phyloP scores from a whole-genome alignment of 805 yeast species.

The Sugiyamaella smithiae region DNA sequence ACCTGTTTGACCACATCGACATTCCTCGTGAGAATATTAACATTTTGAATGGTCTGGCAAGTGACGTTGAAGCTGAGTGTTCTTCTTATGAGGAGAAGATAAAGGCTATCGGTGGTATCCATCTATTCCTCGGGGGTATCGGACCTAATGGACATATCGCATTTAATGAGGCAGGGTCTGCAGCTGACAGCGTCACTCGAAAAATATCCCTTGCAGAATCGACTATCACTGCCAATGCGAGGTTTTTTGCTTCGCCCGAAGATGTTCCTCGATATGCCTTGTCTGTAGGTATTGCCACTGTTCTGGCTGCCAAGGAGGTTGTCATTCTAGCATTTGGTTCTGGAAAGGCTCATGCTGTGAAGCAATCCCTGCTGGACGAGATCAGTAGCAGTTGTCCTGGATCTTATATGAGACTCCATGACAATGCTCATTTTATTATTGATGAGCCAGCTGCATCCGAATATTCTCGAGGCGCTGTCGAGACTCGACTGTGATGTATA shows the following conservation, averaged over 20 bases:
- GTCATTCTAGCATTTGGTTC: conserved; percentile 52
- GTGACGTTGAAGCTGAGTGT: conserved; percentile 47
- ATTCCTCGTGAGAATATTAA: conserved; percentile 51
- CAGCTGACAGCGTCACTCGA: conserved; percentile 46
- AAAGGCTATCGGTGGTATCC: conserved; percentile 46
- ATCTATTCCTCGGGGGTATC: conserved; percentile 56
- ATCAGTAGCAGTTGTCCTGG: conserved; percentile 47
- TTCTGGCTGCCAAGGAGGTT: conserved; percentile 52
- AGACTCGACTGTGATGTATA: conserved; percentile 6
- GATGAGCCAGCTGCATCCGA: conserved; percentile 45
- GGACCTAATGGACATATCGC: conserved; percentile 64
- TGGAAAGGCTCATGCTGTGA: conserved; percentile 46
- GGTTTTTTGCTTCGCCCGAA: conserved; percentile 47
- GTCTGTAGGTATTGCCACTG: conserved; percentile 56
- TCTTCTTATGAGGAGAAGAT: conserved; percentile 47
- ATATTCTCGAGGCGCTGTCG: conserved; percentile 10
- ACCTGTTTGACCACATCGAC: conserved; percentile 55
- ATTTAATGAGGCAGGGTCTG: conserved; percentile 55
- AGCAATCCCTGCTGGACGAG: conserved; percentile 43
- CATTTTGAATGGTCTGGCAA: conserved; percentile 52
- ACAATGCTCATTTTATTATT: conserved; percentile 41
- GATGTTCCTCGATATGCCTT: conserved; percentile 53
- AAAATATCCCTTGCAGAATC: conserved; percentile 46
- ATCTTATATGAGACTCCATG: conserved; percentile 48
- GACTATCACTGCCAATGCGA: conserved; percentile 52